Conservation (phyloP, 257 asterid species). For the Craterostigma plantagineum region DNA sequence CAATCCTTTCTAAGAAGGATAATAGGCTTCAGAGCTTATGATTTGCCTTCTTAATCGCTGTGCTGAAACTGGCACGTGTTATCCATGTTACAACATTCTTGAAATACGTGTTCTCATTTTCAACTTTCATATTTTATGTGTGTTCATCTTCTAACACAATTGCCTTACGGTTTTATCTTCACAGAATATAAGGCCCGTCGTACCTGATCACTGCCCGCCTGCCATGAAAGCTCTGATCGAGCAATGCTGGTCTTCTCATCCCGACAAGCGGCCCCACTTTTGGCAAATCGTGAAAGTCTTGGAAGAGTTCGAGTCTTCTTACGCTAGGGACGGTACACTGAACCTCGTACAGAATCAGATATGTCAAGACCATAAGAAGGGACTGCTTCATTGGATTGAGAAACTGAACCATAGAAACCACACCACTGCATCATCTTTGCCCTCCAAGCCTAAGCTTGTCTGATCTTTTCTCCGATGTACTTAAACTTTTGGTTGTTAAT, state of each 20-base stretch:
- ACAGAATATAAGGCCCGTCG: constrained; percentile 56
- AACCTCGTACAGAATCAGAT: constrained; percentile 24
- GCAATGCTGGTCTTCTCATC: constrained; percentile 67
- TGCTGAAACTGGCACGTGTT: too few species aligned
- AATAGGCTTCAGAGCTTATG: too few species aligned
- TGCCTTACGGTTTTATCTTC: constrained; percentile 7
- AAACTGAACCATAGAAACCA: constrained; percentile 21
- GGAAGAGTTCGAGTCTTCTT: constrained; percentile 54
- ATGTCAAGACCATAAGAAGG: constrained; percentile 47
- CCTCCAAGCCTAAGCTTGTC: background rate
- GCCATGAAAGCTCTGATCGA: constrained; percentile 70
- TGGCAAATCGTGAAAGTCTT: constrained; percentile 79
- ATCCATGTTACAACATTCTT: too few species aligned
- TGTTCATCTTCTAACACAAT: constrained; percentile 1
- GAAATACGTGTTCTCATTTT: too few species aligned
- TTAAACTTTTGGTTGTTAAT: background rate
- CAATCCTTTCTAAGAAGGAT: too few species aligned
- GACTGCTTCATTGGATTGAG: constrained; percentile 50
- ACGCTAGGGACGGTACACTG: constrained; percentile 41
- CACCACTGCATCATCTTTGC: too few species aligned
- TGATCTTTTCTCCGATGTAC: background rate
- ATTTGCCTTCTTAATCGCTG: too few species aligned
- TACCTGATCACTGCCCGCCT: constrained; percentile 47
- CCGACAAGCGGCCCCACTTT: constrained; percentile 84
- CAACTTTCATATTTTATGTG: background rate